Base-by-base conservation (phyloP, 2,329 filamentous ascomycete species). In the Nothomitra cinnamomea region DNA sequence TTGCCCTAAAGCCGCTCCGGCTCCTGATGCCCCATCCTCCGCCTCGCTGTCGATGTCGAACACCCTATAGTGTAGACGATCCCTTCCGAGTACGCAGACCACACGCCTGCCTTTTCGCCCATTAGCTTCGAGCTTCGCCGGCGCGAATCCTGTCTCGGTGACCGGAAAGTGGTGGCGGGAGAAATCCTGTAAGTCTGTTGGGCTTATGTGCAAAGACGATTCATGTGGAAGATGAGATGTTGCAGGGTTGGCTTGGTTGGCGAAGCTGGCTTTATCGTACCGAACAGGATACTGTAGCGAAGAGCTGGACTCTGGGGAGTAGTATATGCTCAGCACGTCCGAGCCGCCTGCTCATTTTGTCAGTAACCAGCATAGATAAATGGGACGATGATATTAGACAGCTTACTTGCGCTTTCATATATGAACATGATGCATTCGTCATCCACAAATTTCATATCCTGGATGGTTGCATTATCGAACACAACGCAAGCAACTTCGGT, bases 51-150 rank as follows among this genome's bases (percentile, higher is more conserved):
- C 77, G 58, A 81, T 60, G 62, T 80, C 77, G 55, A 79, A 64
- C 13, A 80, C 72, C 49, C 72, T 68, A 63, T 77, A 80, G 56
- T 74, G 70, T 60, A 73, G 67, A 36, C 67, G 64, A 60, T 76
- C 72, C 25, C 72, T 68, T 45, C 76, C 77, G 56, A 80, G 61
- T 25, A 80, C 72, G 52, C 77, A 72, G 19, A 77, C 67, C 2
- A 74, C 71, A 55, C 74, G 64, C 57, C 76, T 67, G 1, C 71
- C 73, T 54, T 71, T 71, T 10, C 76, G 66, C 19, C 77, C 77
- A 59, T 80, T 80, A 2, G 79, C 71, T 35, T 76, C 67, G 5
- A 82, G 58, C 54, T 65, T 66, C 21, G 71, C 55, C 0, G 78
- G 76, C 42, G 63, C 66, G 55, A 77, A 78, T 5, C 45, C 45